Base-by-base conservation (phyloP, 306 rosid genomes). In the Vachellia collinsii region DNA sequence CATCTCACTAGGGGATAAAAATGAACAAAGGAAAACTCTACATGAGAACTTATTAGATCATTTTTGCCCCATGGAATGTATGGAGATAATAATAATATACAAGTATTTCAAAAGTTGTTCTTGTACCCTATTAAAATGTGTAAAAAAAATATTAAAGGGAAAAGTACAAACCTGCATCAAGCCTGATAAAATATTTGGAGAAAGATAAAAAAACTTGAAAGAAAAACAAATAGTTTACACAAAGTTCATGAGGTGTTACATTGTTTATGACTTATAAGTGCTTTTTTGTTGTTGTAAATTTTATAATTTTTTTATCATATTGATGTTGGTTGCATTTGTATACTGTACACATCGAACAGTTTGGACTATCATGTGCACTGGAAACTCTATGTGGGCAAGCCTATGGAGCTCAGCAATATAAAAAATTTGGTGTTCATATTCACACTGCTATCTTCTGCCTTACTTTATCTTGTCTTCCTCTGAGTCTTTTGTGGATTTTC, bases 321-420 rank as follows among this genome's bases (percentile, higher is more conserved):
- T 54, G 5, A 8, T n/a, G 9, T 50, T 14, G 54, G 7, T 23
- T 64, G 70, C 58, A 71, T 43, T 70, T 46, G 39, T 70, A 8
- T 66, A 72, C 54, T 58, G 29, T 67, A 12, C 41, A 17, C 17
- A 59, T 59, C 36, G 8, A 86, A 85, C 93, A 89, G 97, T 85
- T 69, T 65, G 97, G 93, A 69, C 77, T 89, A 86, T 84, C 96
- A 11, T 84, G 93, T 79, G 96, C 93, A 47, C 84, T 91, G 38
- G 93, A 91, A 82, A 89, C 93, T 68, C 78, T 81, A 34, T 85
- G 96, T 65, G 93, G 96, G 3, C 96, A 91, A 77, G 88, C 91
- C 42, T 89, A 86, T 89, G 96, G 96, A 81, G 93, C 96, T 42
- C 74, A 83, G 62, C 91, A 91, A 82, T 91, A 88, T 82, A 20